Percentiles rank a stretch among this genome's conserved stretches.
These are phyloP conservation scores for Tubosaeta sp. DNA, from an alignment of 768 basidiomycete genomes.

Conservation along the genomic window DNA sequence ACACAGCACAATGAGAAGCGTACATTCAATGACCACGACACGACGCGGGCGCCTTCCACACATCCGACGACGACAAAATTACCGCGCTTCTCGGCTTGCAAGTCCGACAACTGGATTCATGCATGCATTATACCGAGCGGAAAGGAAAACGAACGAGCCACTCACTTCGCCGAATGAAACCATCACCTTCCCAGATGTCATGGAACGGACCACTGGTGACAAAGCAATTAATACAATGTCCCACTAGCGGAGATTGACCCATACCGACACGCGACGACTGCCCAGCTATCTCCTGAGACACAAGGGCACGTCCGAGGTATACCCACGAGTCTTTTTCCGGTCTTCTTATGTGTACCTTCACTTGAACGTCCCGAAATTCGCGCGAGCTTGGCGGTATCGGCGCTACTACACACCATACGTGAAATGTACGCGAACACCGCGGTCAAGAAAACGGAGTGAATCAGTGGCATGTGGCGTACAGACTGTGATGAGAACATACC, in stretches of 20 bases:
- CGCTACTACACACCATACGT: conserved; percentile 13
- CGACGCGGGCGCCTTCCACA: conserved; percentile 65
- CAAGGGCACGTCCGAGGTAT: conserved; percentile 74
- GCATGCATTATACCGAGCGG: background rate
- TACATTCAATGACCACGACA: conserved; percentile 86
- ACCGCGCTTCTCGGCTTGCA: conserved; percentile 83
- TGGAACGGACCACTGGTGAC: conserved; percentile 36
- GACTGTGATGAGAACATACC: conserved; percentile 15
- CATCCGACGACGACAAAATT: conserved; percentile 84
- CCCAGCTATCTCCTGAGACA: conserved; percentile 69
- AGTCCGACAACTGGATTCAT: conserved; percentile 49
- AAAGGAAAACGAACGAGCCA: background rate
- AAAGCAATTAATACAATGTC: conserved; percentile 6
- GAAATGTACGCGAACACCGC: background rate
- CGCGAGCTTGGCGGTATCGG: conserved; percentile 32
- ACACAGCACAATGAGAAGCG: conserved; percentile 22
- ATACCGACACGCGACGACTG: conserved; percentile 79
- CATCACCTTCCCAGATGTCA: conserved; percentile 64
- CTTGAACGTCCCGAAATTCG: conserved; percentile 74
- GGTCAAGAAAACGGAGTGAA: background rate
- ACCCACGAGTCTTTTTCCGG: conserved; percentile 79
- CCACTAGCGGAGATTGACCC: conserved; percentile 24
- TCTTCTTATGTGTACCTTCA: conserved; percentile 79
- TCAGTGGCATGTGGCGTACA: conserved; percentile 9
- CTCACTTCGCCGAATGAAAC: conserved; percentile 67